Conservation (phyloP, 2,329 filamentous ascomycete species). For the Fusarium nodosum region DNA sequence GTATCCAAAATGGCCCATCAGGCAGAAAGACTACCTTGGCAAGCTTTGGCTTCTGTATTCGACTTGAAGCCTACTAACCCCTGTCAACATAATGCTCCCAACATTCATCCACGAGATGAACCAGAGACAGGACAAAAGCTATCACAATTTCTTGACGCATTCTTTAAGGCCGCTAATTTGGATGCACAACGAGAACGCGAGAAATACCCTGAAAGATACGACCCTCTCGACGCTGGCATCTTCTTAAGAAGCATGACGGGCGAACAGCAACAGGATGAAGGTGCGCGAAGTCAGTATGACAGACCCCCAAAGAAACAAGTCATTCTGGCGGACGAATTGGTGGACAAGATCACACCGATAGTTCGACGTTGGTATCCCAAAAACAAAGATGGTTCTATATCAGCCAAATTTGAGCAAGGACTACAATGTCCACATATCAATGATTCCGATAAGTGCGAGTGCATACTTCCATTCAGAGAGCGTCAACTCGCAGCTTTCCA, state of each 20-base stretch:
- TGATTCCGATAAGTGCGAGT: background rate
- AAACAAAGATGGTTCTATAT: fast-evolving
- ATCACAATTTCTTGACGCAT: background rate
- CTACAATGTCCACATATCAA: constrained; percentile 1
- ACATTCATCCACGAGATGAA: constrained; percentile 22
- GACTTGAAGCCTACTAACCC: constrained; percentile 17
- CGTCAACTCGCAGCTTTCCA: constrained; percentile 23
- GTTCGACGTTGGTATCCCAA: background rate
- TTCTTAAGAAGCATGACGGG: background rate
- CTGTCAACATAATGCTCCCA: constrained; percentile 19
- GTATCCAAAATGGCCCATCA: constrained; percentile 19
- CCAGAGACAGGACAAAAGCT: constrained; percentile 1
- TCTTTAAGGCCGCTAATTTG: background rate
- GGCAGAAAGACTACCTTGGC: constrained; percentile 27
- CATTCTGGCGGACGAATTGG: constrained; percentile 9
- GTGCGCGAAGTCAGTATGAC: background rate
- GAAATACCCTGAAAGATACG: background rate
- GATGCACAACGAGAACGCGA: background rate
- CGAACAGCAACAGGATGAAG: background rate
- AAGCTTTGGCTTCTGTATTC: constrained; percentile 18
- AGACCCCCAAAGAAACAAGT: background rate
- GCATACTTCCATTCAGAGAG: constrained; percentile 4
- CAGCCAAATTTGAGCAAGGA: background rate
- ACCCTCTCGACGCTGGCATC: background rate
- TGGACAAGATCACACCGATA: background rate